Evolutionary conservation across 2,329 filamentous ascomycete species (phyloP), one percentile per base, ranked within the genome.

Genomic region (Dothideomycetes sp.): DNA sequence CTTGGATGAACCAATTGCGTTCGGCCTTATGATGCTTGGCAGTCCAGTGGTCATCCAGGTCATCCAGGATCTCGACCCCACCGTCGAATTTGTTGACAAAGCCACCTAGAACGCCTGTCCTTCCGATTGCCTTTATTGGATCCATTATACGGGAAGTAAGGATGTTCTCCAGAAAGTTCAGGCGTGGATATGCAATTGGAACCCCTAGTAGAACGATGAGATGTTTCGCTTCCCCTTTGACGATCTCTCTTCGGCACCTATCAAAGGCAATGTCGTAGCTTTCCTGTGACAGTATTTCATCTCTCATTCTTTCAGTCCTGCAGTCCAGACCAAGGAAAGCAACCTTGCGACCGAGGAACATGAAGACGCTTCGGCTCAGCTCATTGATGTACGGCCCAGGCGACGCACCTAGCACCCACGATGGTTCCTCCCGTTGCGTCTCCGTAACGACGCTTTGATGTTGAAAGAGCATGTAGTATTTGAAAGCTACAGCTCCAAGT

Each of bases 401-500:
- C 24, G 73, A 69, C 17, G 73, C 66, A 4, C 91, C 91, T 3
- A 96, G 64, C 14, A 93, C 65, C 91, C 91, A 96, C 55, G 86
- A 95, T 2, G 89, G 85, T 59, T 98, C 93, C 3, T 83, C 75
- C 27, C 73, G 69, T 49, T 93, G 80, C 1, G 80, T 86, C 63
- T 98, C 91, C 34, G 80, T 75, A 1, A 77, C 65, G 3, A 94
- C 69, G 49, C 83, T 94, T 59, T 98, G 93, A 51, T 98, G 91
- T 59, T 98, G 91, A 65, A 98, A 98, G 7, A 98, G 73, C 79
- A 98, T 81, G 54, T 98, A 98, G 62, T 96, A 98, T 59, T 98
- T 98, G 73, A 91, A 96, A 0, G 89, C 89, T 36, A 96, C 78
- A 29, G 82, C 83, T 2, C 91, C 93, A 7, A 98, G 62, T 0